A percentile compares a stretch with the other conserved stretches of the same genome.
These are phyloP conservation scores for Aspergillus felis DNA, from an alignment of 2,329 filamentous ascomycete genomes.

Conservation along the genomic window DNA sequence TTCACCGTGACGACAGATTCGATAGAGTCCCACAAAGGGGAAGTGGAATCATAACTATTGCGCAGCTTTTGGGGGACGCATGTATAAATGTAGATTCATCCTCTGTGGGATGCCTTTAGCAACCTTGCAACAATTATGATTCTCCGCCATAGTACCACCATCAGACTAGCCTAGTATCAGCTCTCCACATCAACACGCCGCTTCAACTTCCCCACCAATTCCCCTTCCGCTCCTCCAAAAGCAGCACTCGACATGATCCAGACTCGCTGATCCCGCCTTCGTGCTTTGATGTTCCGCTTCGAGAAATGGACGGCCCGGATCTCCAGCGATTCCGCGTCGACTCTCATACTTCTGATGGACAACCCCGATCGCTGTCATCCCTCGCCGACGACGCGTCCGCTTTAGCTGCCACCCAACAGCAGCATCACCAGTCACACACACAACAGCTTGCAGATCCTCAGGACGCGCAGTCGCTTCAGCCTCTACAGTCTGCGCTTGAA, in stretches of 20 bases:
- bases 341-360: slow-evolving; percentile 9
- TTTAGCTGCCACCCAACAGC: slow-evolving; percentile 12
- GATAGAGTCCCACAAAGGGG: neutral
- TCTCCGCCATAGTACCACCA: neutral
- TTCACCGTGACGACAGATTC: neutral
- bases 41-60: neutral
- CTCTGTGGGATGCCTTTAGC: neutral
- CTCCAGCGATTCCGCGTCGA: slow-evolving; percentile 17
- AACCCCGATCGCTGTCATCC: slow-evolving; percentile 17
- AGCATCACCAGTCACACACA: slow-evolving; percentile 3
- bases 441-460: slow-evolving; percentile 14
- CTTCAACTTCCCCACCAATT: slow-evolving; percentile 21
- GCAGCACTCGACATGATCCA: slow-evolving; percentile 19
- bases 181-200: slow-evolving; percentile 12
- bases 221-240: slow-evolving; percentile 23
- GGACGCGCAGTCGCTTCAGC: slow-evolving; percentile 24
- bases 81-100: neutral
- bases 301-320: slow-evolving; percentile 25
- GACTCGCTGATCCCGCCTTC: neutral
- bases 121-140: neutral
- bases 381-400: slow-evolving; percentile 22
- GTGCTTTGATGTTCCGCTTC: neutral
- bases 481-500: slow-evolving; percentile 23
- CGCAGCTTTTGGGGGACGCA: neutral
- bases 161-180: too few relatives aligned